Base-by-base conservation (phyloP, 2,329 filamentous ascomycete genomes). In the Aspergillus aculeatus region DNA sequence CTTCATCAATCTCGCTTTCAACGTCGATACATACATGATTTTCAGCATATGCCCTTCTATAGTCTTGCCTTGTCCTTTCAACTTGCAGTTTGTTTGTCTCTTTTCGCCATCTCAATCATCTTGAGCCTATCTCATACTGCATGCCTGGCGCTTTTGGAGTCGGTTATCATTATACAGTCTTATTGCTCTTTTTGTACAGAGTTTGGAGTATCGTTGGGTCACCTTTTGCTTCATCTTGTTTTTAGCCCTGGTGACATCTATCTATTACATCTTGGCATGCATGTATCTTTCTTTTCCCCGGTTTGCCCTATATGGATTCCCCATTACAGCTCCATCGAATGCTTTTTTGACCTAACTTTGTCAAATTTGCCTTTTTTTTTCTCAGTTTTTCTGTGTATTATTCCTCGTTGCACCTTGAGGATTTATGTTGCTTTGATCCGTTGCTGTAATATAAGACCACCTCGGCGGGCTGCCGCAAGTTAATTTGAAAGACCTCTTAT, bases 141-240 rank as follows among this genome's bases (percentile, higher is more conserved):
- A 71, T 72, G 53, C 31, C 58, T 66, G 67, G 68, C 66, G 67
- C 68, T 63, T 64, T 59, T 54, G 66, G 66, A 65, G 66, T 71
- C 57, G 56, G 54, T 59, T 61, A 57, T 54, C 47, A n/a, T 50
- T 68, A 59, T 55, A 58, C 58, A 50, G 41, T 41, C 48, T 50
- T 55, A 61, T 66, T 54, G 48, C 54, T 58, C 44, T 61, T 55
- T 47, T 61, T 58, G 59, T 64, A 66, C 57, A 67, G 56, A 60
- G 62, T 52, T 58, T 31, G 48, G 48, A 57, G 26, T 41, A 58
- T 60, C 55, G 64, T 59, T 65, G 50, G 64, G 64, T 44, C 59
- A 63, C 53, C 54, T 51, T 47, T n/a, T 58, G 58, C 5, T 32
- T 47, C 41, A 60, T 47, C 54, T 49, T 50, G 60, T 56, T 24